phyloP scores from a whole-genome alignment of 371 early-diverging fungal genomes.

The Mucor irregularis region DNA sequence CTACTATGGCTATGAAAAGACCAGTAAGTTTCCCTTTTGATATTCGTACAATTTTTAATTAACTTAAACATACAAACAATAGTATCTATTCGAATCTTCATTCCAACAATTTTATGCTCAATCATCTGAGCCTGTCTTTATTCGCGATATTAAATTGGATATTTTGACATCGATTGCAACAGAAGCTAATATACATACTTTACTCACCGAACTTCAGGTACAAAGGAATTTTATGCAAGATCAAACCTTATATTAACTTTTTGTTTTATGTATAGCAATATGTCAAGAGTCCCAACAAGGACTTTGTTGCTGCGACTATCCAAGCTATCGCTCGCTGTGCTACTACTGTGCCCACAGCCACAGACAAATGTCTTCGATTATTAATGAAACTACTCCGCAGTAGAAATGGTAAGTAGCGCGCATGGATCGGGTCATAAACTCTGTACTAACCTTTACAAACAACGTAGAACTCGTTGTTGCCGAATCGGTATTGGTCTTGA shows the following conservation, averaged over 20 bases:
- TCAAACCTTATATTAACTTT: background rate
- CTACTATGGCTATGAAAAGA: constrained; percentile 67
- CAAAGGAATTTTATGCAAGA: background rate
- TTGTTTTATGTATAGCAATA: constrained; percentile 65
- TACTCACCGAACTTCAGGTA: constrained; percentile 54
- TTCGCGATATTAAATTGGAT: constrained; percentile 83
- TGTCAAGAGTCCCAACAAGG: constrained; percentile 70
- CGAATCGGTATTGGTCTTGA: constrained; percentile 77
- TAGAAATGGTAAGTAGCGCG: constrained; percentile 72
- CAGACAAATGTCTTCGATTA: constrained; percentile 61
- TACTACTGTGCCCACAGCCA: constrained; percentile 58
- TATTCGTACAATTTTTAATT: background rate
- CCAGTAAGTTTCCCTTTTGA: constrained; percentile 54
- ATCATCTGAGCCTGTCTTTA: constrained; percentile 74
- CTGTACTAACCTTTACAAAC: no score
- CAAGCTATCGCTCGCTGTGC: constrained; percentile 75
- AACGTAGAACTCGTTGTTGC: constrained; percentile 73
- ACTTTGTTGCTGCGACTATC: constrained; percentile 71
- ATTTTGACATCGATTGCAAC: constrained; percentile 74
- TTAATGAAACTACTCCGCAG: constrained; percentile 70
- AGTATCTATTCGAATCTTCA: constrained; percentile 72
- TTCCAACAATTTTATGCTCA: constrained; percentile 81
- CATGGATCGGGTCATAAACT: no score
- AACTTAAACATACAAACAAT: no score
- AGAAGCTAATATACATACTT: constrained; percentile 58